These are phyloP conservation scores for Botrytis fabae DNA, from an alignment of 2,329 filamentous ascomycete genomes.

Conservation along the genomic window DNA sequence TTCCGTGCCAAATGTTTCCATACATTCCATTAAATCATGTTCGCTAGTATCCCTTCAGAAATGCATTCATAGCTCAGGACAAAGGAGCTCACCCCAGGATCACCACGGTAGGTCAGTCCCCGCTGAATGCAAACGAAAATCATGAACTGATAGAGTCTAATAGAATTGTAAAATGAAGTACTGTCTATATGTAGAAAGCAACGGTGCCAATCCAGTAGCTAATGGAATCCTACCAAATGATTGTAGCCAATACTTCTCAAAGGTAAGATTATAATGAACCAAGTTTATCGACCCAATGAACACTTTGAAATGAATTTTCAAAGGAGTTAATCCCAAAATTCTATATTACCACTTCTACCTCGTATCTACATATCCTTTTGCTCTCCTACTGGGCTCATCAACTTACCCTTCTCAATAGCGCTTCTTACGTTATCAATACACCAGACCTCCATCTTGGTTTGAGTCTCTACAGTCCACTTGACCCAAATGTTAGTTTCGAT, in stretches of 20 bases:
- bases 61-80: neutral
- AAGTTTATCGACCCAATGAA: neutral
- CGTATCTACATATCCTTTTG: constrained; percentile 51
- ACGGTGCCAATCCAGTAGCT: neutral
- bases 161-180: neutral
- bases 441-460: constrained; percentile 72
- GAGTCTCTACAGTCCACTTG: constrained; percentile 64
- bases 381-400: constrained; percentile 72
- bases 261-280: neutral
- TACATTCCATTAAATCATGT: neutral
- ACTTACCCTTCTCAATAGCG: constrained; percentile 60
- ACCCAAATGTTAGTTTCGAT: neutral
- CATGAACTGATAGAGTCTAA: neutral
- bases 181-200: neutral
- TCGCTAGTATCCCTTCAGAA: neutral
- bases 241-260: neutral
- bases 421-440: constrained; percentile 67
- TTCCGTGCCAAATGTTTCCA: neutral
- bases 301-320: neutral
- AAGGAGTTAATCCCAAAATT: neutral
- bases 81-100: neutral
- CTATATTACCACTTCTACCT: neutral
- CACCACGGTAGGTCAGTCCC: neutral
- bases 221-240: neutral
- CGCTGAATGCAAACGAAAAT: neutral